Percentiles rank a stretch among this genome's conserved stretches.
These are phyloP conservation scores for Fusarium sp. DNA, from an alignment of 2,329 filamentous ascomycete genomes.

Conservation along the genomic window DNA sequence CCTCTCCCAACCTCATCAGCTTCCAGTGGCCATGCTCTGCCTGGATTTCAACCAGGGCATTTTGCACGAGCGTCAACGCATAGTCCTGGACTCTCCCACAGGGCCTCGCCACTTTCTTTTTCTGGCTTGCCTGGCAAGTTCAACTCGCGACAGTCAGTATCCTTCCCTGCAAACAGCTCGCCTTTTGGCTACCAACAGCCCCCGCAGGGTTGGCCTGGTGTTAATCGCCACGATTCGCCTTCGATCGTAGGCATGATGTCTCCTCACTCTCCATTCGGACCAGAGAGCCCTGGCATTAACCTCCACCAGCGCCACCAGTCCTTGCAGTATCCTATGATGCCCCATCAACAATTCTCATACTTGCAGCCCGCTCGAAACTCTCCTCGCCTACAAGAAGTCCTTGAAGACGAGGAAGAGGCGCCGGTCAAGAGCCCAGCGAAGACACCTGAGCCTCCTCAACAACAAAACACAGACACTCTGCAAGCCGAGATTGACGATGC, in stretches of 20 bases:
- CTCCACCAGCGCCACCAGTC: constrained; percentile 71
- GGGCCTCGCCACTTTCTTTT: constrained; percentile 81
- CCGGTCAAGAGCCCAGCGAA: constrained; percentile 65
- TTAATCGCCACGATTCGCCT: constrained; percentile 73
- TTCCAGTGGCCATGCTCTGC: constrained; percentile 73
- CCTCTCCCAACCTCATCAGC: constrained; percentile 84
- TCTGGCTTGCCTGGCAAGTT: constrained; percentile 69
- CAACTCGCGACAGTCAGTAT: constrained; percentile 80
- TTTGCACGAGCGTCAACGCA: constrained; percentile 73
- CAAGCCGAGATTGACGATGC: constrained; percentile 89
- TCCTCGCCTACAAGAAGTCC: constrained; percentile 76
- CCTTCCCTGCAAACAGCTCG: constrained; percentile 72
- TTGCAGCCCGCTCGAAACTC: constrained; percentile 69
- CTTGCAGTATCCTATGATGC: constrained; percentile 69
- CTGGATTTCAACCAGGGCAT: constrained; percentile 68
- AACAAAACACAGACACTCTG: constrained; percentile 74
- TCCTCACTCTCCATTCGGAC: constrained; percentile 73
- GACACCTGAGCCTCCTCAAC: constrained; percentile 64
- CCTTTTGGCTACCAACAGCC: constrained; percentile 76
- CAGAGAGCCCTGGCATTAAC: constrained; percentile 62
- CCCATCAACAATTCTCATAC: constrained; percentile 68
- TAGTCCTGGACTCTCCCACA: constrained; percentile 73
- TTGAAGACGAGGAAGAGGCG: constrained; percentile 78
- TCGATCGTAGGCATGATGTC: constrained; percentile 70
- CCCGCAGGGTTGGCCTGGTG: constrained; percentile 68